These are phyloP conservation scores for Ananas comosus DNA, from an alignment of 176 grass and related monocot species.

Conservation along the genomic window DNA sequence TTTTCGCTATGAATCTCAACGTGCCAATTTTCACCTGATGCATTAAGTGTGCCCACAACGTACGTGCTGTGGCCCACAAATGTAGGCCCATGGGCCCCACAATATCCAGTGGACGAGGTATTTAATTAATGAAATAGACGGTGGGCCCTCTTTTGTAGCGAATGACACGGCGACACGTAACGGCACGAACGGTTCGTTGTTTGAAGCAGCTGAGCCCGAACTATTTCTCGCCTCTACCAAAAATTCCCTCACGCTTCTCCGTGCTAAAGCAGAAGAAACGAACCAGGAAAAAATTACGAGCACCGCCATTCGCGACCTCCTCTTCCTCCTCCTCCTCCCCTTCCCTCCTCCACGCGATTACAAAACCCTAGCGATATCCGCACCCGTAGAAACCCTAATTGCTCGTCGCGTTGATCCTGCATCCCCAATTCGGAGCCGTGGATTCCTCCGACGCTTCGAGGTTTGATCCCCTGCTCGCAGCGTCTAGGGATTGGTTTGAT, in stretches of 20 bases:
- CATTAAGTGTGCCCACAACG: background rate
- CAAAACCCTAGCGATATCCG: constrained; percentile 1
- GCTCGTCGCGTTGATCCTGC: too few relatives aligned
- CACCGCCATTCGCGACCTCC: background rate
- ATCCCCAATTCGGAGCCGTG: too few relatives aligned
- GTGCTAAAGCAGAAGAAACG: background rate
- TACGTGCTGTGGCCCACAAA: background rate
- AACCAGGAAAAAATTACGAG: background rate
- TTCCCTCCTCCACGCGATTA: constrained; percentile 6
- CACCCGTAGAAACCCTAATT: background rate
- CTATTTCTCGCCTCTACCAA: background rate
- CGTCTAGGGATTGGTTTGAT: background rate
- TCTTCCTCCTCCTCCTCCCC: constrained; percentile 7
- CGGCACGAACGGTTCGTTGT: background rate
- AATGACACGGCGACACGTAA: background rate
- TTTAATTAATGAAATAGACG: background rate
- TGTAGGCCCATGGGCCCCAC: background rate
- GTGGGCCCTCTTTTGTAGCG: background rate
- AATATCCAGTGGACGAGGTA: background rate
- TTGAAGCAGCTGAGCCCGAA: background rate
- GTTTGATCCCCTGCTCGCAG: background rate
- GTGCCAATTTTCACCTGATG: background rate
- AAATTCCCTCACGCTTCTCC: background rate
- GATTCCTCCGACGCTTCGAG: background rate
- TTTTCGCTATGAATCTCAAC: too few relatives aligned